phyloP scores from a whole-genome alignment of 768 basidiomycete genomes.

The Xerocomus brunneocitrinus region DNA sequence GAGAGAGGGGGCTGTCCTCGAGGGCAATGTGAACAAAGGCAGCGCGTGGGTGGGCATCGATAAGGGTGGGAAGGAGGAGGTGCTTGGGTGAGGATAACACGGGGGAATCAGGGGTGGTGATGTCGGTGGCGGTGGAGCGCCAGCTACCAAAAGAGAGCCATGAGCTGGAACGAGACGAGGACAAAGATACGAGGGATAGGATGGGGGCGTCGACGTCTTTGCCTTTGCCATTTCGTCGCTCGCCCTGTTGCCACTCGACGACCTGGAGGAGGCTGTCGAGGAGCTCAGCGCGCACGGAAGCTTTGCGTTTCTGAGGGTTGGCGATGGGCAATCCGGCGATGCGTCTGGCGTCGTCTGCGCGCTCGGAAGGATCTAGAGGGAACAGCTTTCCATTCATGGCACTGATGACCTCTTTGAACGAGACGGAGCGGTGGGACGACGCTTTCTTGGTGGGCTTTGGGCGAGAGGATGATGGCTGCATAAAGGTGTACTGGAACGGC shows the following conservation, averaged over 20 bases:
- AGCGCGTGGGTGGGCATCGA: slow-evolving; percentile 26
- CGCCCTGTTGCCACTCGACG: slow-evolving; percentile 40
- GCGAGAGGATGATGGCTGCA: slow-evolving; percentile 24
- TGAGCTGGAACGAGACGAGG: slow-evolving; percentile 36
- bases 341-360: slow-evolving; percentile 29
- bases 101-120: slow-evolving; percentile 33
- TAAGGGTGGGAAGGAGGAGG: slow-evolving; percentile 28
- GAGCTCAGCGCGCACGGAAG: slow-evolving; percentile 32
- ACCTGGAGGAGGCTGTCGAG: slow-evolving; percentile 42
- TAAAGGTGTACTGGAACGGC: slow-evolving; percentile 32
- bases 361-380: slow-evolving; percentile 35
- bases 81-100: slow-evolving; percentile 28
- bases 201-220: slow-evolving; percentile 38
- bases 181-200: slow-evolving; percentile 18
- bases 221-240: slow-evolving; percentile 36
- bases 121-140: slow-evolving; percentile 35
- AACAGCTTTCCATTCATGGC: slow-evolving; percentile 61
- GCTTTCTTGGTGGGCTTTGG: slow-evolving; percentile 12
- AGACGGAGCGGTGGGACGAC: slow-evolving; percentile 35
- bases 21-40: slow-evolving; percentile 33
- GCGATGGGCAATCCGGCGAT: slow-evolving; percentile 23
- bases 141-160: slow-evolving; percentile 43
- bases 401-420: slow-evolving; percentile 52
- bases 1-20: slow-evolving; percentile 36
- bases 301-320: slow-evolving; percentile 15